Evolutionary conservation across 2,329 filamentous ascomycete genomes (phyloP), one percentile per base, ranked within the genome.

Genomic region (Penicillium rolfsii): DNA sequence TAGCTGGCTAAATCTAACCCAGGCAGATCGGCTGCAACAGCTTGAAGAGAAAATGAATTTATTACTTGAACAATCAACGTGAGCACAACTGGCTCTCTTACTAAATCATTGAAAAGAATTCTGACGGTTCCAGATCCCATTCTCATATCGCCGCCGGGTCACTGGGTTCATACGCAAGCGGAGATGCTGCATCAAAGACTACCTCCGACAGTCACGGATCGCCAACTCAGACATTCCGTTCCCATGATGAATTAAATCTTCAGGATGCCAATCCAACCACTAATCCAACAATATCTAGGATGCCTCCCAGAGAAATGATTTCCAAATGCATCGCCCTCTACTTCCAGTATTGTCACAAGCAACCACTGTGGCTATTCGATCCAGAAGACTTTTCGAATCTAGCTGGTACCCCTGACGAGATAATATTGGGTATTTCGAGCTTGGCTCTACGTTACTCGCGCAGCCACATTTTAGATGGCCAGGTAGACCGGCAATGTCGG

Each of bases 21-120:
- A 83, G 81, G 80, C 81, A 65, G 80, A 83, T 70, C 76, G 81
- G 67, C 71, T 83, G 36, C 79, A 79, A 24, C 76, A 80, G 55
- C 65, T 83, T 30, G 81, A 83, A 70, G 80, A 82, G 69, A 83
- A 83, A 65, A 76, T 83, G 59, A 79, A 83, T 69, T 74, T 80
- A 62, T 72, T 83, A 59, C 71, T 83, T 33, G 82, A 75, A 48
- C 78, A 80, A 57, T 77, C 72, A 58, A 66, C 69, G 76, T 77
- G 72, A 28, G 63, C 1, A 40, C 6, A 16, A 5, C 0, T 30
- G 1, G 5, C 7, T 9, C 2, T 26, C 12, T 28, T 52, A 19
- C 11, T 28, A 3, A 6, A 16, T n/a, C 16, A 26, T 30, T 4
- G 22, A 43, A 12, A 30, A 40, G 12, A 38, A n/a, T 50, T 24